Base-by-base conservation (phyloP, 2,329 filamentous ascomycete species). In the Penicillium sp. region DNA sequence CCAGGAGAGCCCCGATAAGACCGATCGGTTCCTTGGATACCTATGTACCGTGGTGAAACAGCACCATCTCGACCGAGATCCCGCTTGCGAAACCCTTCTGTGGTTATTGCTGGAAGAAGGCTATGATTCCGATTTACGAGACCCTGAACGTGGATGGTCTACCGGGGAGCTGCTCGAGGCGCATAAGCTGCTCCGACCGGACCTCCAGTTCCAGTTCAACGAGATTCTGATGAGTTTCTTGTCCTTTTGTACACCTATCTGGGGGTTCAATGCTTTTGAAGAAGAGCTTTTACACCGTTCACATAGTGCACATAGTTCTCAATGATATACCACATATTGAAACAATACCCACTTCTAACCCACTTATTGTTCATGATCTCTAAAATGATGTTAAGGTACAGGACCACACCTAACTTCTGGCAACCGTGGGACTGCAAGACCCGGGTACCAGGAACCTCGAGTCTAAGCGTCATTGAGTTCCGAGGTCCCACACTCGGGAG, bases 51-150 rank as follows among this genome's bases (percentile, higher is more conserved):
- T 68, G 6, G 66, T 70, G 14, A 59, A 56, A 41, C 57, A 69
- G 13, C 70, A 72, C 46, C 57, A 64, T 18, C 66, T 76, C 7
- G 69, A 71, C 46, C 67, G 66, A 14, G 61, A 69, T 47, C 71
- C 67, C 3, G 70, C 71, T 3, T 71, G 71, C 46, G 74, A 76
- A 60, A 73, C 71, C 2, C 67, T 76, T 13, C 47, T 74, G 14
- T 76, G 71, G 70, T 55, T 74, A n/a, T 59, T 76, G 5, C 53
- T 76, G 13, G 70, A 74, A 43, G 73, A 75, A 56, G 56, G 56
- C 2, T 72, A 62, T 47, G 67, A 71, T n/a, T 35, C 61, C 6
- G 72, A 74, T 53, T 49, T 76, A 49, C 70, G 63, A 48, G 67
- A 73, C 26, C 59, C 69, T 0, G 64, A 71, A 46, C 71, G 74